A percentile compares a stretch with the other conserved stretches of the same genome.
Evolutionary conservation across 2,329 filamentous ascomycete genomes (phyloP).

Genomic region (Phaeosphaeria sp.): DNA sequence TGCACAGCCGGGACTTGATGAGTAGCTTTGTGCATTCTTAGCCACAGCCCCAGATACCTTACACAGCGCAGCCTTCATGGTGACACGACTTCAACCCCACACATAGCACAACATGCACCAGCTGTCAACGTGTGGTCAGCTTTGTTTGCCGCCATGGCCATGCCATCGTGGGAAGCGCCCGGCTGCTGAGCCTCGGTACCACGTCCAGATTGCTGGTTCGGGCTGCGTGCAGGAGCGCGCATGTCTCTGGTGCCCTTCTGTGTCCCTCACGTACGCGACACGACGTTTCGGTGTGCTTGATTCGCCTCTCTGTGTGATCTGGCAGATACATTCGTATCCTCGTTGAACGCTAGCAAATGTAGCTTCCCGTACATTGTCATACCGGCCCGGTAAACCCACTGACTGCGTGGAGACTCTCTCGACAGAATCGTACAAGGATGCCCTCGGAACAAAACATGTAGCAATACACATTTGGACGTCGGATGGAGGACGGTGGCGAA

Average conservation of each 20-base stretch:
- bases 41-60: conserved; percentile 23
- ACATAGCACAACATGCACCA: conserved; percentile 34
- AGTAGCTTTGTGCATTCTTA: conserved; percentile 9
- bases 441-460: conserved; percentile 6
- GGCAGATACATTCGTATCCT: neutral
- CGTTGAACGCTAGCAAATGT: conserved; percentile 6
- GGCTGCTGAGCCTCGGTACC: conserved; percentile 7
- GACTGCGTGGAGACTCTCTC: neutral
- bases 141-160: conserved; percentile 12
- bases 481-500: conserved; percentile 8
- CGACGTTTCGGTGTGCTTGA: conserved; percentile 16
- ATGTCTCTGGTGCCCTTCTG: conserved; percentile 4
- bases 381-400: conserved; percentile 11
- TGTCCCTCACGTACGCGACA: conserved; percentile 9
- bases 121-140: conserved; percentile 30
- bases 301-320: conserved; percentile 10
- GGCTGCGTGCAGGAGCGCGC: conserved; percentile 11
- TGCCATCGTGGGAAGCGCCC: conserved; percentile 13
- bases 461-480: conserved; percentile 4
- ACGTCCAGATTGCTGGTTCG: conserved; percentile 6
- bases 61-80: conserved; percentile 21
- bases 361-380: conserved; percentile 14
- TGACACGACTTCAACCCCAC: conserved; percentile 27
- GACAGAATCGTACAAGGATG: neutral
- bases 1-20: conserved; percentile 14